Base-by-base conservation (phyloP, 306 rosid species). In the Nissolia schottii region DNA sequence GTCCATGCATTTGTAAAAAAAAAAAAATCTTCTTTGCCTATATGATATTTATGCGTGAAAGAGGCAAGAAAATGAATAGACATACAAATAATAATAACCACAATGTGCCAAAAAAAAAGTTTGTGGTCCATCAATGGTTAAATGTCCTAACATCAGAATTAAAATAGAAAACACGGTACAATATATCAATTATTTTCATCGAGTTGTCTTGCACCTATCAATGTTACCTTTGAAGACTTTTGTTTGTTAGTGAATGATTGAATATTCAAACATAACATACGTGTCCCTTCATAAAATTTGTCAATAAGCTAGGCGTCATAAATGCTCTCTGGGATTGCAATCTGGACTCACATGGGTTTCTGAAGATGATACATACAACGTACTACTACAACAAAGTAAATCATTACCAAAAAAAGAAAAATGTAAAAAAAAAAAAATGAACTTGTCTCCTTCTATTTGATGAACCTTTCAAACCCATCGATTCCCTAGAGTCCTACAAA, bases 261-360 rank as follows among this genome's bases (percentile, higher is more conserved):
- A 14, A 7, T 8, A 28, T 49, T 49, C 34, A 7, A 18, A 35
- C 57, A 16, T 11, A 7, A 3, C 19, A 20, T n/a, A 29, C 49
- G 37, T 31, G 37, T 14, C 50, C 3, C 3, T 23, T 25, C 12
- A 5, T 2, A 1, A 27, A 27, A 11, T 4, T 10, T 25, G 45
- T 1, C 28, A 20, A 8, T 3, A 50, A 50, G 57, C 28, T 50
- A 6, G 40, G 57, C 19, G 28, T 25, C 34, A 40, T 71, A 18
- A 25, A 40, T 18, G 45, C 4, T 13, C 58, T 71, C 46, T 22
- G 45, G 76, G n/a, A n/a, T n/a, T n/a, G n/a, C n/a, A n/a, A n/a
- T n/a, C n/a, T n/a, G n/a, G n/a, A n/a, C n/a, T n/a, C n/a, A 71
- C 69, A 59, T 72, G 77, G 57, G 49, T 59, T n/a, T 43, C 66